Evolutionary conservation across 176 grass and related monocot species (phyloP), one percentile per base, ranked within the genome.

Genomic region (Juncus inflexus): DNA sequence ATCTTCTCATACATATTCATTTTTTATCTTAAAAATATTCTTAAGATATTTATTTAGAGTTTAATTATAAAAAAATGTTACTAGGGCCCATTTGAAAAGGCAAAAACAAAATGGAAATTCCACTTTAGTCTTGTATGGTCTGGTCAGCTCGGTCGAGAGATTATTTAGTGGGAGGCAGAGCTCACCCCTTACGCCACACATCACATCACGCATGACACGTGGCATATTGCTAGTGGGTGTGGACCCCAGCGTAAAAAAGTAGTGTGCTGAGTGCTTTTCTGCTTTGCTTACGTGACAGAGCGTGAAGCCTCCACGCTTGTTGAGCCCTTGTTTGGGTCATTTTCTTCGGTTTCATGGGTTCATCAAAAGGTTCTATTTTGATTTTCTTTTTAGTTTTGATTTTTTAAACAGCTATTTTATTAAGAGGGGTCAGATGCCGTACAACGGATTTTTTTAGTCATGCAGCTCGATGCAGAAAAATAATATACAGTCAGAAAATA

Each of bases 111-210:
- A 63, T 4, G 40, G 2, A 36, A 62, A 50, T 37, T 13, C 42
- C 56, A 10, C 38, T 43, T 43, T 12, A 55, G 35, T 40, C 50
- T 19, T 10, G 1, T 40, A 7, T 5, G 9, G 66, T 56, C 16
- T 50, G 7, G 66, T 57, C 63, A 66, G 63, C 42, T 7, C 15
- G 5, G 42, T 13, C 5, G 15, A 28, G 40, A 50, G 45, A 47
- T 67, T 56, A 28, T 28, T 58, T 15, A 43, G 63, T 77, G 74
- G 63, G 63, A n/a, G 10, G 52, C 74, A 67, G 2, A 47, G 62
- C 65, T 60, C 53, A 49, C 62, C 0, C 35, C 53, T 67, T 52
- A 77, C 63, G 63, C 74, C 74, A 52, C 63, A 57, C 12, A 42
- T 50, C 62, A 59, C 39, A 67, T 67, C 63, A 9, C 4, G 15